These are phyloP conservation scores for Colletotrichum somersetense DNA, from an alignment of 2,329 filamentous ascomycete species.

Conservation along the genomic window DNA sequence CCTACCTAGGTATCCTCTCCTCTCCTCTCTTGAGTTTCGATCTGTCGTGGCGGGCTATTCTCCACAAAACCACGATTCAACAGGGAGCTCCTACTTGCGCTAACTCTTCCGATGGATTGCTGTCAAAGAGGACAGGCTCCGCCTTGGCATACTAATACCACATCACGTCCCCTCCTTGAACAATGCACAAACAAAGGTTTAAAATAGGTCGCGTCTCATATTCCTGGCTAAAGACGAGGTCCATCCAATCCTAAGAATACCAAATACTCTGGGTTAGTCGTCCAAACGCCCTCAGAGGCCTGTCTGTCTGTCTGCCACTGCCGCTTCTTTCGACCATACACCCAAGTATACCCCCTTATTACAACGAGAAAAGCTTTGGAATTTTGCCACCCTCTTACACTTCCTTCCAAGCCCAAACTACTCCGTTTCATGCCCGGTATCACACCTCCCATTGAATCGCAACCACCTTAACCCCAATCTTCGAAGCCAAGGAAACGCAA, in stretches of 20 bases:
- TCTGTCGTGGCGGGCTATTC: not conserved
- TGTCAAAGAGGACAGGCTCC: not conserved
- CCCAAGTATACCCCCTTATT: conserved; percentile 11
- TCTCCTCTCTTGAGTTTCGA: not conserved
- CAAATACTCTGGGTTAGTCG: conserved; percentile 1
- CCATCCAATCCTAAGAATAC: conserved; percentile 21
- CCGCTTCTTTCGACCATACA: not conserved
- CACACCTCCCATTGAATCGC: conserved; percentile 29
- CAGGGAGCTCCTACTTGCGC: not conserved
- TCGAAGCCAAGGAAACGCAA: conserved; percentile 37
- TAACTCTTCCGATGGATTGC: too few relatives aligned
- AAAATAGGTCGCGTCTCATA: conserved; percentile 12
- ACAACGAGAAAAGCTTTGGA: conserved; percentile 24
- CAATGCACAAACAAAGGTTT: not conserved
- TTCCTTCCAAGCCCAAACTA: conserved; percentile 30
- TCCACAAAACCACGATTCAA: not conserved
- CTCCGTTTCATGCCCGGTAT: conserved; percentile 35
- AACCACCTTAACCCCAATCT: conserved; percentile 10
- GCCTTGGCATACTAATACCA: not conserved
- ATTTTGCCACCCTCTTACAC: conserved; percentile 29
- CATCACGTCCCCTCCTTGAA: not conserved
- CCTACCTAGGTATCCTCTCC: too few relatives aligned
- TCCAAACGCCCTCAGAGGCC: not conserved
- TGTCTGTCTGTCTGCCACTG: not conserved
- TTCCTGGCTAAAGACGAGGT: conserved; percentile 5